Evolutionary conservation across 176 grass and related monocot genomes (phyloP).

Genomic region (Metroxylon sagu): DNA sequence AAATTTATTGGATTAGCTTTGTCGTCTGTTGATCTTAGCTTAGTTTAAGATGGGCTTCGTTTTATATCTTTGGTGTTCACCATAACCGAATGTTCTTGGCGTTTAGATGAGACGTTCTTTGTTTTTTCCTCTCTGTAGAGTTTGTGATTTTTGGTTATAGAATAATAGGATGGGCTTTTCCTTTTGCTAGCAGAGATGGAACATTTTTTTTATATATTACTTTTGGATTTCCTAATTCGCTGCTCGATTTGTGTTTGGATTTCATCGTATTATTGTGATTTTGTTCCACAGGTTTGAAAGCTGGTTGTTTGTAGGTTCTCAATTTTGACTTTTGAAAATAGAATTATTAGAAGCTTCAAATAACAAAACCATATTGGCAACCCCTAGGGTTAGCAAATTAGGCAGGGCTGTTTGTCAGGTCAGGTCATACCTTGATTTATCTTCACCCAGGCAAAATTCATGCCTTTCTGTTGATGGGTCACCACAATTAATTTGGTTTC

Average conservation of each 20-base stretch:
- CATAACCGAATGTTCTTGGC: no score
- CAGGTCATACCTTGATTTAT: conserved; percentile 53
- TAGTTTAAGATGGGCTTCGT: no score
- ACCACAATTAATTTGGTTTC: conserved; percentile 49
- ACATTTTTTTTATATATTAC: no score
- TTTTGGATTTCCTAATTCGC: no score
- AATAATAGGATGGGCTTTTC: no score
- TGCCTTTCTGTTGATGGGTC: conserved; percentile 81
- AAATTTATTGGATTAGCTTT: no score
- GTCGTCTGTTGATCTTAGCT: no score
- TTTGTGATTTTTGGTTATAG: no score
- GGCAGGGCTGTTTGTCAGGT: conserved; percentile 37
- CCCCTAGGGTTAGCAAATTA: conserved; percentile 47
- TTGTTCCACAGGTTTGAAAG: conserved; percentile 2
- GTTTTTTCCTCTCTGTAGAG: no score
- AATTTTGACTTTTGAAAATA: conserved; percentile 14
- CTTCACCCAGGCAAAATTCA: conserved; percentile 34
- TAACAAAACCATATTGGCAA: conserved; percentile 46
- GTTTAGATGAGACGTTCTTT: no score
- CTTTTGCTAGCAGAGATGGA: no score
- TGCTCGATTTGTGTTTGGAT: background rate
- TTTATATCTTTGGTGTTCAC: no score
- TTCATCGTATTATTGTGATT: conserved; percentile 8
- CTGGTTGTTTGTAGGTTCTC: conserved; percentile 6
- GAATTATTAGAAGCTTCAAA: conserved; percentile 57